Evolutionary conservation across 2,329 filamentous ascomycete species (phyloP).

Genomic region (Xylaria polymorpha): DNA sequence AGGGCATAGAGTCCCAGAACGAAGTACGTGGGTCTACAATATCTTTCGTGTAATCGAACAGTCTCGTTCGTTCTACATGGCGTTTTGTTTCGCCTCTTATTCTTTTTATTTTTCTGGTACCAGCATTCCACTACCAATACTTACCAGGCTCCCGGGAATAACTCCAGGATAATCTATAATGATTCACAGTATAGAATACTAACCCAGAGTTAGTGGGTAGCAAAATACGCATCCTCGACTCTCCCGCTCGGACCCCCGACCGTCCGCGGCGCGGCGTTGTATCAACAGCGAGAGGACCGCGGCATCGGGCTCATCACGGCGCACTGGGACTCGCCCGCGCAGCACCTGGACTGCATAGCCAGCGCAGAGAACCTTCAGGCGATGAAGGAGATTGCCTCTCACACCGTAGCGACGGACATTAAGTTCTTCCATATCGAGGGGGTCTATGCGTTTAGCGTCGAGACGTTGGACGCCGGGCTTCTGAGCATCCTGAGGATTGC

Average conservation of each 20-base stretch:
- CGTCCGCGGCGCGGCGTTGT: slow-evolving; percentile 41
- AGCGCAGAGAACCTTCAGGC: slow-evolving; percentile 33
- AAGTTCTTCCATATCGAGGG: slow-evolving; percentile 34
- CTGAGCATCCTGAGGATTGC: slow-evolving; percentile 37
- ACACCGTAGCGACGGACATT: not conserved
- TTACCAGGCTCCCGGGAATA: not conserved
- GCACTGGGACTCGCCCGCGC: slow-evolving; percentile 41
- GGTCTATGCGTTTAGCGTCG: slow-evolving; percentile 24
- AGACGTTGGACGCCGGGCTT: slow-evolving; percentile 24
- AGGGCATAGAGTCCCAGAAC: slow-evolving; percentile 36
- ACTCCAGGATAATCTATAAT: not conserved
- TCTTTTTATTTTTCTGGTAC: not conserved
- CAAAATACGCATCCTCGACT: slow-evolving; percentile 25
- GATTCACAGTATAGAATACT: not conserved
- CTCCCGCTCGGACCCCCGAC: slow-evolving; percentile 27
- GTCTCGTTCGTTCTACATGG: not conserved
- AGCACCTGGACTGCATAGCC: slow-evolving; percentile 40
- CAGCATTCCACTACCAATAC: too few species aligned
- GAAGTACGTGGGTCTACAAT: slow-evolving; percentile 26
- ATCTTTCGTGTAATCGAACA: not conserved
- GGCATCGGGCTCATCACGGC: slow-evolving; percentile 38
- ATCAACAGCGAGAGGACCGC: slow-evolving; percentile 36
- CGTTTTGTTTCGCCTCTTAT: not conserved
- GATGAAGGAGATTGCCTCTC: slow-evolving; percentile 18
- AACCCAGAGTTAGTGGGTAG: slow-evolving; percentile 30